Conservation (phyloP, 768 basidiomycete species). For the Mycena kentingensis region DNA sequence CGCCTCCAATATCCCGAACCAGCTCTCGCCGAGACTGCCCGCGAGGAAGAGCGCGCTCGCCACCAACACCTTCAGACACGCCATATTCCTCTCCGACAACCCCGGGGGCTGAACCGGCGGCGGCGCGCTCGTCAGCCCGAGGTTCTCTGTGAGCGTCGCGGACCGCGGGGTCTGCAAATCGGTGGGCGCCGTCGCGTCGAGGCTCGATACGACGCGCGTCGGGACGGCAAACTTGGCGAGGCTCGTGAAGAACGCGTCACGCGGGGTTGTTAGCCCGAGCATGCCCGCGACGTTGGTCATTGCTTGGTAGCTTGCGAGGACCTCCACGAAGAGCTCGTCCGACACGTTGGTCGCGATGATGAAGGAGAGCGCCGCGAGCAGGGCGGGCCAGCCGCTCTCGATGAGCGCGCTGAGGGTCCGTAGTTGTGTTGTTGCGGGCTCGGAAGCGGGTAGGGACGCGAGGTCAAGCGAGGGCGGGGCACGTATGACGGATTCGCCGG, state of each 20-base stretch:
- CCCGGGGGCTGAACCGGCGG: slow-evolving; percentile 67
- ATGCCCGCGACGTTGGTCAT: slow-evolving; percentile 89
- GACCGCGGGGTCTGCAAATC: slow-evolving; percentile 65
- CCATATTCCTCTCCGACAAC: slow-evolving; percentile 86
- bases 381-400: slow-evolving; percentile 87
- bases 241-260: slow-evolving; percentile 90
- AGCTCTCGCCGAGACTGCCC: slow-evolving; percentile 83
- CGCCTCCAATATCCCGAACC: slow-evolving; percentile 89
- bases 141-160: slow-evolving; percentile 62
- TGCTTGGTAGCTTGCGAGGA: slow-evolving; percentile 77
- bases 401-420: slow-evolving; percentile 74
- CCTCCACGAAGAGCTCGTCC: slow-evolving; percentile 88
- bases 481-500: slow-evolving; percentile 65
- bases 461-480: slow-evolving; percentile 77
- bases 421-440: slow-evolving; percentile 59
- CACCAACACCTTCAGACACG: slow-evolving; percentile 84
- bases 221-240: slow-evolving; percentile 95
- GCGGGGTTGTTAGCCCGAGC: slow-evolving; percentile 81
- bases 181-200: slow-evolving; percentile 57
- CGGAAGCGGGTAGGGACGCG: slow-evolving; percentile 48
- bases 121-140: slow-evolving; percentile 57
- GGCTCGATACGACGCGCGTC: slow-evolving; percentile 78
- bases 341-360: slow-evolving; percentile 89
- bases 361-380: slow-evolving; percentile 88
- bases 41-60: slow-evolving; percentile 79